Evolutionary conservation across 192 early-diverging fungal species (phyloP).

Genomic region (Umbelopsis ramanniana): DNA sequence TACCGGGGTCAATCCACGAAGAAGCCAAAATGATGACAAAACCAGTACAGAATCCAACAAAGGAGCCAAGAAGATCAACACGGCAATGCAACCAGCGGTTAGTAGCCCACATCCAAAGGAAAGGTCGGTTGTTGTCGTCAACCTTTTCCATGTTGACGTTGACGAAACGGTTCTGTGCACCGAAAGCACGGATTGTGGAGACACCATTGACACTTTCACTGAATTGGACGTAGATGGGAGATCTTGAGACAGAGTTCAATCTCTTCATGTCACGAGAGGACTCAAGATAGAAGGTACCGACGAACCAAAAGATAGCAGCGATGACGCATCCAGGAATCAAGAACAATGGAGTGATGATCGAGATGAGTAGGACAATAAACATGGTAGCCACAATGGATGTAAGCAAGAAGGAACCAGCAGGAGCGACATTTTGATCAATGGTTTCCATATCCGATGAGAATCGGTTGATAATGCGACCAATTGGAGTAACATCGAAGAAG

Average conservation of each 20-base stretch:
- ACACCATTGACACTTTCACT: slow-evolving; percentile 80
- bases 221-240: slow-evolving; percentile 82
- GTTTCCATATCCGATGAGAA: slow-evolving; percentile 88
- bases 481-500: slow-evolving; percentile 92
- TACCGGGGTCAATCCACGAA: slow-evolving; percentile 73
- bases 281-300: slow-evolving; percentile 77
- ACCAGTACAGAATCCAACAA: slow-evolving; percentile 76
- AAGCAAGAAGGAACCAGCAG: slow-evolving; percentile 55
- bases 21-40: slow-evolving; percentile 63
- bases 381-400: slow-evolving; percentile 53
- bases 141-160: slow-evolving; percentile 60
- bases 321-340: slow-evolving; percentile 67
- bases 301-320: slow-evolving; percentile 56
- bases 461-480: slow-evolving; percentile 85
- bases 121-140: slow-evolving; percentile 85
- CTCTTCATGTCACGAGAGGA: slow-evolving; percentile 91
- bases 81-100: slow-evolving; percentile 91
- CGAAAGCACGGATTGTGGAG: slow-evolving; percentile 86
- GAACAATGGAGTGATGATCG: slow-evolving; percentile 72
- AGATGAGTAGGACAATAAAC: slow-evolving; percentile 66
- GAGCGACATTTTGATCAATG: slow-evolving; percentile 69
- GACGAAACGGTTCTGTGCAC: slow-evolving; percentile 69
- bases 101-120: slow-evolving; percentile 83
- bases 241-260: slow-evolving; percentile 75
- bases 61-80: slow-evolving; percentile 76